These are phyloP conservation scores for Aeminium ludgeri DNA, from an alignment of 495 filamentous ascomycete genomes.

Conservation along the genomic window DNA sequence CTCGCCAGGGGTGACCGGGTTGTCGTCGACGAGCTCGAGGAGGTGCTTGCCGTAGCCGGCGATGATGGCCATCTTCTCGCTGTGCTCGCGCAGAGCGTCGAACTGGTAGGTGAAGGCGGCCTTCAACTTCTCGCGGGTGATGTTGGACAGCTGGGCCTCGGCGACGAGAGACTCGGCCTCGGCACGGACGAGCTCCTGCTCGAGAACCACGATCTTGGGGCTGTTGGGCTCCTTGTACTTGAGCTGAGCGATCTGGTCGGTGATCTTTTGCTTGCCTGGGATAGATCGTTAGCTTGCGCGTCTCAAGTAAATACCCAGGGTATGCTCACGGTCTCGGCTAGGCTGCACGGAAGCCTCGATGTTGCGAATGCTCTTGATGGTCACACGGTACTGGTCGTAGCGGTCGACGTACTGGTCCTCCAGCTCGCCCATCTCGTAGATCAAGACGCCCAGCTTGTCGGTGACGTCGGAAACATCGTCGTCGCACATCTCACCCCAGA, in stretches of 20 bases:
- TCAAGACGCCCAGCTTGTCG: slow-evolving; percentile 91
- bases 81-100: slow-evolving; percentile 91
- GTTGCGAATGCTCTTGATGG: slow-evolving; percentile 97
- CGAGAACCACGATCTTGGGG: slow-evolving; percentile 89
- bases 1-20: slow-evolving; percentile 91
- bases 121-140: slow-evolving; percentile 98
- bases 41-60: slow-evolving; percentile 96
- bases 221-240: slow-evolving; percentile 99
- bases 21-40: slow-evolving; percentile 86
- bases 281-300: slow-evolving; percentile 2
- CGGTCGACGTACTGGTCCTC: slow-evolving; percentile 96
- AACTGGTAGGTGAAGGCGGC: slow-evolving; percentile 97
- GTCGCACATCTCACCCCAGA: slow-evolving; percentile 93
- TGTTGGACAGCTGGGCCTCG: slow-evolving; percentile 95
- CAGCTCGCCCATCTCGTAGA: slow-evolving; percentile 96
- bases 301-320: slow-evolving; percentile 10
- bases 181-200: slow-evolving; percentile 95
- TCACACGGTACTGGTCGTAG: slow-evolving; percentile 97
- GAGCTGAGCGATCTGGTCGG: slow-evolving; percentile 93
- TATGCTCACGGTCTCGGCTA: slow-evolving; percentile 73
- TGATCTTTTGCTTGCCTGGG: slow-evolving; percentile 94
- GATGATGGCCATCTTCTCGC: slow-evolving; percentile 95
- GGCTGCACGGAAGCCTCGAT: slow-evolving; percentile 97
- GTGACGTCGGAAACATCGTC: slow-evolving; percentile 98
- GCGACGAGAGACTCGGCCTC: slow-evolving; percentile 96